phyloP scores from a whole-genome alignment of 2,329 filamentous ascomycete species.

The Aspergillus pseudoglaucus region DNA sequence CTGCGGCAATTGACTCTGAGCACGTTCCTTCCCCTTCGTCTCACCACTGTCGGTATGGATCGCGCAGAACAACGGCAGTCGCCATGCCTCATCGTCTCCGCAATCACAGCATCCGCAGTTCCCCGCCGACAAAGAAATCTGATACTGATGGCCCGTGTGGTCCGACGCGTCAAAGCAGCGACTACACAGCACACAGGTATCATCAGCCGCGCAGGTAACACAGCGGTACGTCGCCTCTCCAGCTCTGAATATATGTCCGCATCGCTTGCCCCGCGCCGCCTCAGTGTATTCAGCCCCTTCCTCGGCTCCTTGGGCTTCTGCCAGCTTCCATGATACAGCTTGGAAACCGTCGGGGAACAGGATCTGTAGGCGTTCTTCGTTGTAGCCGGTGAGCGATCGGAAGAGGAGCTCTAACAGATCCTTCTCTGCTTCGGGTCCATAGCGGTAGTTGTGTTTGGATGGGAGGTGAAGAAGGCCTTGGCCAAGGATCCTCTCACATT shows the following conservation, averaged over 20 bases:
- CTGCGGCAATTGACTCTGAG: conserved; percentile 63
- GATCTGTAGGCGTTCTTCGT: conserved; percentile 64
- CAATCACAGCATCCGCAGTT: conserved; percentile 98
- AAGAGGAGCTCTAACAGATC: conserved; percentile 77
- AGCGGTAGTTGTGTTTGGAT: conserved; percentile 65
- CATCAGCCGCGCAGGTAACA: conserved; percentile 87
- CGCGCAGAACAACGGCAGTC: conserved; percentile 72
- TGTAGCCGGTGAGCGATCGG: conserved; percentile 72
- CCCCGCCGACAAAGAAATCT: conserved; percentile 77
- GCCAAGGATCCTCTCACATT: conserved; percentile 72
- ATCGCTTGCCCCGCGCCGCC: conserved; percentile 83
- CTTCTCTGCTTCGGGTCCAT: conserved; percentile 62
- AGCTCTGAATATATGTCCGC: conserved; percentile 92
- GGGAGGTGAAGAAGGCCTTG: conserved; percentile 75
- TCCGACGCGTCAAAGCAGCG: conserved; percentile 94
- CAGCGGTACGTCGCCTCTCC: conserved; percentile 93
- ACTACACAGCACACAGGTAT: conserved; percentile 91
- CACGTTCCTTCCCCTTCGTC: conserved; percentile 45
- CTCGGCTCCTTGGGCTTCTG: conserved; percentile 81
- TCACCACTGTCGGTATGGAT: conserved; percentile 68
- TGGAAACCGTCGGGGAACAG: conserved; percentile 76
- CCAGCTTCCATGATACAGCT: conserved; percentile 63
- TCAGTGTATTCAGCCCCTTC: conserved; percentile 94
- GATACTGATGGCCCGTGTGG: conserved; percentile 86
- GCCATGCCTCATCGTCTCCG: conserved; percentile 92